Evolutionary conservation across 1,284 basidiomycete genomes (phyloP).

Genomic region (Phellopilus nigrolimitatus): DNA sequence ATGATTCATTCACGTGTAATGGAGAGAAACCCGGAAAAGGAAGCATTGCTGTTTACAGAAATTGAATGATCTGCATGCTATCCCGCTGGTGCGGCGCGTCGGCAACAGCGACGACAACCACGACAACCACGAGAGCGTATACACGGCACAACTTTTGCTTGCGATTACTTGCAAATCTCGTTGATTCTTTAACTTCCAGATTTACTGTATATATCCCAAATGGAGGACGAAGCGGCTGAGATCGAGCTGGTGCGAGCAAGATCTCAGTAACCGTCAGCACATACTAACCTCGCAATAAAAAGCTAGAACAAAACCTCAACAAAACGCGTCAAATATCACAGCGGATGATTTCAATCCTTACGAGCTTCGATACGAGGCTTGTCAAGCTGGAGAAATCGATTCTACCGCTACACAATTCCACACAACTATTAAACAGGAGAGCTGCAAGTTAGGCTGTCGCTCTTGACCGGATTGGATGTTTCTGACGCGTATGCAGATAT

Average conservation of each 20-base stretch:
- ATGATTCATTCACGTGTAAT: not conserved
- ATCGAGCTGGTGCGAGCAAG: conserved; percentile 54
- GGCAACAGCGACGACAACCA: not conserved
- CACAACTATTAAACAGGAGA: conserved; percentile 66
- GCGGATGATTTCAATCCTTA: conserved; percentile 74
- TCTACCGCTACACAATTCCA: conserved; percentile 66
- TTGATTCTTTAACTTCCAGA: too few relatives aligned
- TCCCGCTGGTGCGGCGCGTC: not conserved
- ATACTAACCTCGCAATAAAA: conserved; percentile 8
- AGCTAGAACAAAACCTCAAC: conserved; percentile 82
- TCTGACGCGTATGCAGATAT: conserved; percentile 49
- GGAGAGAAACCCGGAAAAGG: not conserved
- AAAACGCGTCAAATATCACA: conserved; percentile 79
- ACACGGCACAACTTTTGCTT: not conserved
- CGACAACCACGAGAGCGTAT: not conserved
- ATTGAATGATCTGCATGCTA: not conserved
- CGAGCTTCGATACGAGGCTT: conserved; percentile 72
- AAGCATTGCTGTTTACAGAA: not conserved
- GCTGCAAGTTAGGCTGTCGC: conserved; percentile 27
- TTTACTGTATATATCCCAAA: not conserved
- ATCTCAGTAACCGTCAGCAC: not conserved
- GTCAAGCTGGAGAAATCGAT: conserved; percentile 80
- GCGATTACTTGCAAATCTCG: too few relatives aligned
- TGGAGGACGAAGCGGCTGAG: conserved; percentile 76
- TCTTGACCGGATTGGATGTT: not conserved